Base-by-base conservation (phyloP, 169 alveolate species). In the Babesia divergens region DNA sequence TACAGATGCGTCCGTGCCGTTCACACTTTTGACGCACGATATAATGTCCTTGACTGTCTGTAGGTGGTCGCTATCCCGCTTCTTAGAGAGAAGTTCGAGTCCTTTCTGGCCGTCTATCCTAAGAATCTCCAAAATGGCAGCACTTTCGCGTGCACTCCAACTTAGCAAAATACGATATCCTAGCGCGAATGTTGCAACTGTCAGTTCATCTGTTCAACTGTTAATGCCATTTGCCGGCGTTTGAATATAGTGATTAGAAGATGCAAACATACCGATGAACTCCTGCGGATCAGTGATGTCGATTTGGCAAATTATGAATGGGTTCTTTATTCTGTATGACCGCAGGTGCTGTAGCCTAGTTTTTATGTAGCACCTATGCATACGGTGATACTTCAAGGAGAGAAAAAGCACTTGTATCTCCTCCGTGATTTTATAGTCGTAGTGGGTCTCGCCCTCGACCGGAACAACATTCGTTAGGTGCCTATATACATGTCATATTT, bases 341-440 rank as follows among this genome's bases (percentile, higher is more conserved):
- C 72, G 18, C 38, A 86, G 56, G 22, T 82, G 72, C 65, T 79
- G 71, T 29, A 86, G 59, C 60, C 92, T 32, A 5, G 84, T 75
- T 13, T 50, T 65, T 44, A 86, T 77, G 59, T 86, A 86, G 40
- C 82, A 69, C 26, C 84, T 46, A 47, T 75, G 66, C 60, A 86
- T 53, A 26, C 92, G 43, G 47, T 86, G 92, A 75, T 83, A 86
- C 65, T 83, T 82, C 77, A 83, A 64, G 32, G 92, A 86, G 47
- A 86, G 82, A 50, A 86, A 86, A 24, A 86, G 62, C 32, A 84
- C 85, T 34, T 74, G 81, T n/a, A 79, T 86, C 37, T 62, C 77
- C 59, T 72, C 74, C 13, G 88, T 80, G 34, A 86, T 38, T 60
- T 70, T 79, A 59, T 75, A 86, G 62, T 86, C 92, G 29, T 86